Conservation (phyloP, 2,329 filamentous ascomycete species). For the Dactylellina parvicollis region DNA sequence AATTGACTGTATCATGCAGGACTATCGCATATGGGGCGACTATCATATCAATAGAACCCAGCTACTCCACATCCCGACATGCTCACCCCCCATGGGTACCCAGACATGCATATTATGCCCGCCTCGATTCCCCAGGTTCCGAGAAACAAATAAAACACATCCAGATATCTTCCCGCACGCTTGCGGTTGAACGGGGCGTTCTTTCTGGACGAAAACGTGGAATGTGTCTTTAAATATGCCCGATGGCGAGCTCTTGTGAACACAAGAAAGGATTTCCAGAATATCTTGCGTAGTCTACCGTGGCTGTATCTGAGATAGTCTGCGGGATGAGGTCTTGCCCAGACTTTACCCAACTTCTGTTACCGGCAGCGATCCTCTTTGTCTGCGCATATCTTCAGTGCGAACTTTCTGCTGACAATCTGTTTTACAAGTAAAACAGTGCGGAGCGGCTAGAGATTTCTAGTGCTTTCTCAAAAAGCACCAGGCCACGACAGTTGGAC, state of each 20-base stretch:
- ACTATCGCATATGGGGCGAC: slow-evolving; percentile 28
- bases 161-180: slow-evolving; percentile 45
- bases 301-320: slow-evolving; percentile 17
- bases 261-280: not conserved
- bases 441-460: slow-evolving; percentile 18
- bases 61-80: slow-evolving; percentile 12
- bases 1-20: slow-evolving; percentile 26
- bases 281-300: slow-evolving; percentile 1
- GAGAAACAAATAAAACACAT: slow-evolving; percentile 3
- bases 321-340: slow-evolving; percentile 14
- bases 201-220: slow-evolving; percentile 21
- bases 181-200: not conserved
- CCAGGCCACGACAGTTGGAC: slow-evolving; percentile 1
- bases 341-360: slow-evolving; percentile 22
- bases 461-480: slow-evolving; percentile 13
- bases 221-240: slow-evolving; percentile 50
- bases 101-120: slow-evolving; percentile 13
- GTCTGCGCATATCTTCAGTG: slow-evolving; percentile 1
- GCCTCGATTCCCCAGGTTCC: slow-evolving; percentile 21
- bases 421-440: slow-evolving; percentile 44
- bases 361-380: not conserved
- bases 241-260: slow-evolving; percentile 49
- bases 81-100: slow-evolving; percentile 2
- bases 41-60: slow-evolving; percentile 49
- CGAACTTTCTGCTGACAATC: not conserved